A percentile compares a stretch with the other conserved stretches of the same genome.
phyloP scores from a whole-genome alignment of 441 rosid species.

The Flueggea neowawraea region DNA sequence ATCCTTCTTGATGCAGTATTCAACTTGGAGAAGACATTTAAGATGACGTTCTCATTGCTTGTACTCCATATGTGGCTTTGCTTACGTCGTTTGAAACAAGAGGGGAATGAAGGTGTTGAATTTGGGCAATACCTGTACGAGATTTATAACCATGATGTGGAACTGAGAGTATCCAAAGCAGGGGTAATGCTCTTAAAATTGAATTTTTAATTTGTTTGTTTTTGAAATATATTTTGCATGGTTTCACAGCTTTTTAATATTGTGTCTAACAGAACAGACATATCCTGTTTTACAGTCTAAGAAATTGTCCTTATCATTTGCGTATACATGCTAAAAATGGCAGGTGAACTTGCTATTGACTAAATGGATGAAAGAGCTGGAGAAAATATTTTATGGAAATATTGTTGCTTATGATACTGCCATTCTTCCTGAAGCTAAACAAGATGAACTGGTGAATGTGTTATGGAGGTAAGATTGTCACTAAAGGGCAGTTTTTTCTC shows the following conservation, averaged over 20 bases:
- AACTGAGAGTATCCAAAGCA: constrained; percentile 87
- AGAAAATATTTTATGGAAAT: constrained; percentile 93
- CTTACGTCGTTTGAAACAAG: constrained; percentile 79
- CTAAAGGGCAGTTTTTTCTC: not conserved
- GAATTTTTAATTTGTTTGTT: constrained; percentile 5
- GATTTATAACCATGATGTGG: constrained; percentile 90
- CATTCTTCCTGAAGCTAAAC: constrained; percentile 80
- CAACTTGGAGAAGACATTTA: constrained; percentile 93
- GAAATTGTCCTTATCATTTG: constrained; percentile 1
- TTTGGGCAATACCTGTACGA: constrained; percentile 92
- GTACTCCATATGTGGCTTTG: constrained; percentile 94
- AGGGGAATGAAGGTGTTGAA: constrained; percentile 92
- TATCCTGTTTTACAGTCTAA: too few relatives aligned
- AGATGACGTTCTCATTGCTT: constrained; percentile 75
- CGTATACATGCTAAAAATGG: constrained; percentile 15
- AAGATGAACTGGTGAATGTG: constrained; percentile 58
- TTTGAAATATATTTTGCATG: not conserved
- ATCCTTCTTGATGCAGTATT: constrained; percentile 52
- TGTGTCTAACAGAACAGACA: too few relatives aligned
- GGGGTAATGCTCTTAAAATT: constrained; percentile 45
- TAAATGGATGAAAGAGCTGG: constrained; percentile 98
- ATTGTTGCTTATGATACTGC: constrained; percentile 86
- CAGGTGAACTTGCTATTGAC: constrained; percentile 88
- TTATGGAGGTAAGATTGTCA: constrained; percentile 66
- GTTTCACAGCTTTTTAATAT: too few relatives aligned